These are phyloP conservation scores for Fonsecaea erecta DNA, from an alignment of 2,329 filamentous ascomycete species.

Conservation along the genomic window DNA sequence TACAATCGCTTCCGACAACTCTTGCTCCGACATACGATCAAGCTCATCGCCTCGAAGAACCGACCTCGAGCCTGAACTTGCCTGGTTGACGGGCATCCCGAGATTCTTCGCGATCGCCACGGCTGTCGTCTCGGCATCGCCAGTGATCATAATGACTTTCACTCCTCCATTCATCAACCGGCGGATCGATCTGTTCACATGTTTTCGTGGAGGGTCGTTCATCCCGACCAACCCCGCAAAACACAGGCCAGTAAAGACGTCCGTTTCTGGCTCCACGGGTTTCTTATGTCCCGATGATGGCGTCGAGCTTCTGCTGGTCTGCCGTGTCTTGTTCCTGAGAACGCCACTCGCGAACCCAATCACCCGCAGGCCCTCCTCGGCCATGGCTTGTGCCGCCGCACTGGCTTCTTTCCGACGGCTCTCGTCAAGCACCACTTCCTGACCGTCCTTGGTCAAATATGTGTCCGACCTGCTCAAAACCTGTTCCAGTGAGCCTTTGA, in stretches of 20 bases:
- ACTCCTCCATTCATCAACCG: slow-evolving; percentile 92
- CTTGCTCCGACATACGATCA: slow-evolving; percentile 85
- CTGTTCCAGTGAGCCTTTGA: slow-evolving; percentile 92
- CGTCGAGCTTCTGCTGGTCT: slow-evolving; percentile 60
- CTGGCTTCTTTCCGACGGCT: slow-evolving; percentile 73
- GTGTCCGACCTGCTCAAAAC: slow-evolving; percentile 86
- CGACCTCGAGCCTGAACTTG: slow-evolving; percentile 57
- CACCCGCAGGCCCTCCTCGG: slow-evolving; percentile 84
- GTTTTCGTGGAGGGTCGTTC: slow-evolving; percentile 92
- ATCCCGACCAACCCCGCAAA: slow-evolving; percentile 95
- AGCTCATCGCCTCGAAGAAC: slow-evolving; percentile 89
- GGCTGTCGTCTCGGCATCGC: slow-evolving; percentile 92
- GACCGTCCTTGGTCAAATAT: slow-evolving; percentile 83
- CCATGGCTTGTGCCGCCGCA: slow-evolving; percentile 83
- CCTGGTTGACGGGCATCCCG: slow-evolving; percentile 78
- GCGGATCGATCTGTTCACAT: slow-evolving; percentile 85
- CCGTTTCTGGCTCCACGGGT: slow-evolving; percentile 64
- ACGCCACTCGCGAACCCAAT: slow-evolving; percentile 90
- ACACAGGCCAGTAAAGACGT: slow-evolving; percentile 76
- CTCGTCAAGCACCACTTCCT: slow-evolving; percentile 83
- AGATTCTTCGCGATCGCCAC: slow-evolving; percentile 91
- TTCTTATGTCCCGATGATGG: slow-evolving; percentile 41
- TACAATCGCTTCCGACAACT: slow-evolving; percentile 81
- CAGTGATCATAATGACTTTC: slow-evolving; percentile 98
- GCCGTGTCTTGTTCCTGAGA: slow-evolving; percentile 53